A percentile compares a stretch with the other conserved stretches of the same genome.
phyloP scores from a whole-genome alignment of 148 eudicot genomes.

The Rheum nobile region DNA sequence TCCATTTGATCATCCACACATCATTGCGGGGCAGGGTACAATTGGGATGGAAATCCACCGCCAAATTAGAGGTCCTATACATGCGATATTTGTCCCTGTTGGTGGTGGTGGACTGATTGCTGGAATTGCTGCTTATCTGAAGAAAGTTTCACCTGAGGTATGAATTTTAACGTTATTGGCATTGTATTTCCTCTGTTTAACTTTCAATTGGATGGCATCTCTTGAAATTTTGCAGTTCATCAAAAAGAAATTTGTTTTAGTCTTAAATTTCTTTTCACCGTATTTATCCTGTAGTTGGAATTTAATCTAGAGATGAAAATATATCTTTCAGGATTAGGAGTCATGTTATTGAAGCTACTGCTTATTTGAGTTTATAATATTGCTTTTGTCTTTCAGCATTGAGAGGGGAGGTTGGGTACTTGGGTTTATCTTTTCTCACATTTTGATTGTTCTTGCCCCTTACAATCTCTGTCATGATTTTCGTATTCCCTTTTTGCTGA shows the following conservation, averaged over 20 bases:
- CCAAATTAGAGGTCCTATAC: slow-evolving; percentile 53
- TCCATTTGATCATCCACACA: slow-evolving; percentile 93
- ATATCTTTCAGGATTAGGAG: not conserved
- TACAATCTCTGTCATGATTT: not conserved
- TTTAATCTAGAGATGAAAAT: not conserved
- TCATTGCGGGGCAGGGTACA: slow-evolving; percentile 90
- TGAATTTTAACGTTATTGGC: not conserved
- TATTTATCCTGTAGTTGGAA: not conserved
- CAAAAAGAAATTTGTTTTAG: not conserved
- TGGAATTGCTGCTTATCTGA: slow-evolving; percentile 92
- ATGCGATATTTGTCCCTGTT: slow-evolving; percentile 92
- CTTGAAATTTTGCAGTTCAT: not conserved
- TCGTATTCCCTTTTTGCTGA: not conserved
- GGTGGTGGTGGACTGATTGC: slow-evolving; percentile 98
- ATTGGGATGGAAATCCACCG: slow-evolving; percentile 92
- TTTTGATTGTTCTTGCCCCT: not conserved
- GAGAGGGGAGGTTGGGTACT: not conserved
- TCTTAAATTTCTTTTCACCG: not conserved
- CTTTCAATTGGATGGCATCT: not conserved
- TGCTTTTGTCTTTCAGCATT: not conserved
- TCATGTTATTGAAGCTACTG: not conserved
- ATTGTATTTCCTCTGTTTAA: not conserved
- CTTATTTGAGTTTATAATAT: not conserved
- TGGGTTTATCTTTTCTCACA: not conserved
- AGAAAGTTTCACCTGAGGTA: slow-evolving; percentile 86